phyloP scores from a whole-genome alignment of 768 basidiomycete genomes.

The Russula lepida region DNA sequence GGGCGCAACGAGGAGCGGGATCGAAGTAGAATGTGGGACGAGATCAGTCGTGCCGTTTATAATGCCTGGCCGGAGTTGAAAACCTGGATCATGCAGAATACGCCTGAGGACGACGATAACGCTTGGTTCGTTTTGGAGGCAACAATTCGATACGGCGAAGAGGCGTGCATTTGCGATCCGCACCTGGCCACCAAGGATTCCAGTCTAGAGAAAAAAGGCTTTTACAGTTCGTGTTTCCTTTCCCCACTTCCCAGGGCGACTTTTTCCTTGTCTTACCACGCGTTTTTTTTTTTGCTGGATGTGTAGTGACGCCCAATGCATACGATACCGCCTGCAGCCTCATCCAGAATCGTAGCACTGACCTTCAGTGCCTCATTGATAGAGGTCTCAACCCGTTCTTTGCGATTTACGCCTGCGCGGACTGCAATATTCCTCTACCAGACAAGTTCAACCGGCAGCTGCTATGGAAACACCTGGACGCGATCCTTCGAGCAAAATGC shows the following conservation, averaged over 20 bases:
- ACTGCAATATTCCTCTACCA: not conserved
- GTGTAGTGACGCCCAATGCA: not conserved
- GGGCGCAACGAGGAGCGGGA: not conserved
- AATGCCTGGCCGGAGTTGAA: not conserved
- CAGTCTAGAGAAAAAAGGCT: not conserved
- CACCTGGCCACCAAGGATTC: not conserved
- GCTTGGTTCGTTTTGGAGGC: not conserved
- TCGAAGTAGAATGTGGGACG: not conserved
- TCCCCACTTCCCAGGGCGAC: not conserved
- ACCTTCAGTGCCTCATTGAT: not conserved
- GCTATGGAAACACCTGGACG: conserved; percentile 7
- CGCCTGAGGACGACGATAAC: not conserved
- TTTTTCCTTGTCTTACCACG: not conserved
- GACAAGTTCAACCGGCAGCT: not conserved
- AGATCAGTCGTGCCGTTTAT: not conserved
- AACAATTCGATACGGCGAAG: not conserved
- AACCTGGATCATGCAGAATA: conserved; percentile 2
- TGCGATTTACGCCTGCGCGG: conserved; percentile 8
- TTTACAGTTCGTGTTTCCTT: not conserved
- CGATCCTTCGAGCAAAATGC: not conserved
- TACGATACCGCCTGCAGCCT: not conserved
- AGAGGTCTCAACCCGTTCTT: conserved; percentile 1
- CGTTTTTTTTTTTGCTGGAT: not conserved
- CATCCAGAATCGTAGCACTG: not conserved
- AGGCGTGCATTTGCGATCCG: not conserved